These are phyloP conservation scores for Capronia epimyces DNA, from an alignment of 2,329 filamentous ascomycete species.

Conservation along the genomic window DNA sequence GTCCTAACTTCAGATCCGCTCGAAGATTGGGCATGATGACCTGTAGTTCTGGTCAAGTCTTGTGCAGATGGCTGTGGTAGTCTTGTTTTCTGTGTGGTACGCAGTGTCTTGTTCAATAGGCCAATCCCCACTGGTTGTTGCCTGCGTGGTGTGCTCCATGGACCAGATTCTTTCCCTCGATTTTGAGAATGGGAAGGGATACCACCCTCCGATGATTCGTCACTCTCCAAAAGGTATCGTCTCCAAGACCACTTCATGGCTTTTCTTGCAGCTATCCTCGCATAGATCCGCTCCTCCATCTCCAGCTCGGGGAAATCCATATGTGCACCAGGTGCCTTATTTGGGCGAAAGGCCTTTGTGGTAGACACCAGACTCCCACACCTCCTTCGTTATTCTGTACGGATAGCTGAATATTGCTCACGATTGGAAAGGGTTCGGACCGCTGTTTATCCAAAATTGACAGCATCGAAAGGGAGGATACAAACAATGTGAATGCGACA, in stretches of 20 bases:
- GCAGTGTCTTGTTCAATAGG: slow-evolving; percentile 5
- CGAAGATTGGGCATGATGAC: not conserved
- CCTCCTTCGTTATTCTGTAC: not conserved
- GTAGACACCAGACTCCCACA: not conserved
- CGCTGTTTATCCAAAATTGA: not conserved
- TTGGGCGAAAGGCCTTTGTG: not conserved
- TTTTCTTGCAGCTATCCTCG: slow-evolving; percentile 39
- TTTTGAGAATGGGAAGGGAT: not conserved
- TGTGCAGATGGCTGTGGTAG: not conserved
- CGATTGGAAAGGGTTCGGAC: too few relatives aligned
- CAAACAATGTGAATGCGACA: not conserved
- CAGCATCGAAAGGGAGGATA: not conserved
- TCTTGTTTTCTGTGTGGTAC: not conserved
- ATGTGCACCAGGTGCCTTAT: not conserved
- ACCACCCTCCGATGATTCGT: slow-evolving; percentile 8
- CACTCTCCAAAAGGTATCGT: slow-evolving; percentile 22
- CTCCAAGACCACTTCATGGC: slow-evolving; percentile 39
- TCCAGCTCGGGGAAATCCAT: not conserved
- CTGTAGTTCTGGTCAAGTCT: not conserved
- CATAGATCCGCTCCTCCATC: slow-evolving; percentile 24
- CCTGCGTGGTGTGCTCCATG: not conserved
- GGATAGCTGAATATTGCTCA: not conserved
- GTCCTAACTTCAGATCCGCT: not conserved
- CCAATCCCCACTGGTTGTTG: slow-evolving; percentile 2
- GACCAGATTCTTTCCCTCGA: not conserved